phyloP scores from a whole-genome alignment of 116 monocot genomes.

The Zostera marina region DNA sequence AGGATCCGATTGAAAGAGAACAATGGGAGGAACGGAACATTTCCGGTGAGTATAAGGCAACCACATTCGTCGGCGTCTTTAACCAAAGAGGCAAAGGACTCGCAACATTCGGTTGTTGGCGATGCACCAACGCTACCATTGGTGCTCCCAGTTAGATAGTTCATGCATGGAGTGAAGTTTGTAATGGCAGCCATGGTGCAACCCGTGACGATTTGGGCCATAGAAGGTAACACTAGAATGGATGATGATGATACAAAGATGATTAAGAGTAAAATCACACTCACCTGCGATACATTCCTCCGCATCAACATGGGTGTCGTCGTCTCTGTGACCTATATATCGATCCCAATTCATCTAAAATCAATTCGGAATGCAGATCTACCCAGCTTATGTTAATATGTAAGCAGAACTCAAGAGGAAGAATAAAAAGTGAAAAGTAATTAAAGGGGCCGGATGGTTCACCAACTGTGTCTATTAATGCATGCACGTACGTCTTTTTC shows the following conservation, averaged over 20 bases:
- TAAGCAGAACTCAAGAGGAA: background rate
- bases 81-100: conserved; percentile 19
- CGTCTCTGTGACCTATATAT: too few relatives aligned
- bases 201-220: background rate
- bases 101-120: conserved; percentile 46
- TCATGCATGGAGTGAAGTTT: conserved; percentile 21
- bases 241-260: background rate
- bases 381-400: too few relatives aligned
- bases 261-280: background rate
- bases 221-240: background rate
- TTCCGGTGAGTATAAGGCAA: conserved; percentile 49
- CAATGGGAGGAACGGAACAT: conserved; percentile 30
- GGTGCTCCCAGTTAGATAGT: conserved; percentile 12
- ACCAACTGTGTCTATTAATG: background rate
- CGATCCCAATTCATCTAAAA: too few relatives aligned
- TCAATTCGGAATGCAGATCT: background rate
- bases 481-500: too few relatives aligned
- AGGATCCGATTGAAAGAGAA: conserved; percentile 40
- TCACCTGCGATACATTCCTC: background rate
- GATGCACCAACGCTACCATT: conserved; percentile 11
- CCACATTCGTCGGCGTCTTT: conserved; percentile 24
- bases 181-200: conserved; percentile 7
- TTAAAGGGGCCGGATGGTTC: background rate
- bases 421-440: background rate
- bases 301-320: too few relatives aligned